Evolutionary conservation across 139 green algal genomes (phyloP).

Genomic region (Spirogloea muscicola): DNA sequence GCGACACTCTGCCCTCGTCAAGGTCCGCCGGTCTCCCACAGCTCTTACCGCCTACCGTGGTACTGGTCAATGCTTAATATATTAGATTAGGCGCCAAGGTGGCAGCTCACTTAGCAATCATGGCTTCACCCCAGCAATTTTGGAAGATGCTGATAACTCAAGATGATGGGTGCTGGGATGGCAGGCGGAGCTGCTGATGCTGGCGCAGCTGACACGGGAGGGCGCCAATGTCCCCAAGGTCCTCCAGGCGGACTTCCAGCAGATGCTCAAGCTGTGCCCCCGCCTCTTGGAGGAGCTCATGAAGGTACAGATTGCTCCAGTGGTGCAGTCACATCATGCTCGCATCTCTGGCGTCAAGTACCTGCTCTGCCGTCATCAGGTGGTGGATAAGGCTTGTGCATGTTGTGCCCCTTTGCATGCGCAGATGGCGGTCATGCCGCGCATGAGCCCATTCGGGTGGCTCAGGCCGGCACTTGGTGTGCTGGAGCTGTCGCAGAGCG

Average conservation of each 20-base stretch:
- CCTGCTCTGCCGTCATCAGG: no score
- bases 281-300: constrained; percentile 53
- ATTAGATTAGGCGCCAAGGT: no score
- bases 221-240: constrained; percentile 16
- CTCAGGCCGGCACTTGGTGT: constrained; percentile 36
- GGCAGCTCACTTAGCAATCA: no score
- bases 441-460: constrained; percentile 30
- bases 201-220: constrained; percentile 44
- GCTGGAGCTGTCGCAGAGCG: constrained; percentile 44
- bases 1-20: constrained; percentile 26
- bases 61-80: no score
- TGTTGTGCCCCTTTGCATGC: no score
- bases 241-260: constrained; percentile 42
- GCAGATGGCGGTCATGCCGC: constrained; percentile 18
- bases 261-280: constrained; percentile 40
- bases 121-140: no score
- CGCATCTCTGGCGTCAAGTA: no score
- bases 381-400: no score
- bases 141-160: no score
- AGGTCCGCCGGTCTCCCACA: constrained; percentile 29
- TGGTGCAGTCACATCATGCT: no score
- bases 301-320: constrained; percentile 45
- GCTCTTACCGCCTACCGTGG: neutral
- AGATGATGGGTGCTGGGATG: no score
- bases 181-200: constrained; percentile 51